Evolutionary conservation across 805 yeast species (phyloP).

Genomic region (Wickerhamomyces xylosicus): DNA sequence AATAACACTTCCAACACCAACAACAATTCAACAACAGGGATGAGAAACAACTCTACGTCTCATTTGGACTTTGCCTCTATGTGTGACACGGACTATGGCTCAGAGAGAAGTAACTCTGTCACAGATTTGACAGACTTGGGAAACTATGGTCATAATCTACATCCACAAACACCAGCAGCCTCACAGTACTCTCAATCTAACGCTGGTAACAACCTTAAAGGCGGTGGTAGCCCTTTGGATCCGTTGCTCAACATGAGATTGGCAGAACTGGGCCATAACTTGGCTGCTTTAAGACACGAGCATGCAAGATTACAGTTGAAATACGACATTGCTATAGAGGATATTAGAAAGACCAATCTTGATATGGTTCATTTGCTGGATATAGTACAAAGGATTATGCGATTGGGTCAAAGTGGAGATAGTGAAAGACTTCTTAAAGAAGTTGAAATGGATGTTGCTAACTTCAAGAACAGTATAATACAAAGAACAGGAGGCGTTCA

Average conservation of each 20-base stretch:
- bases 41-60: constrained; percentile 1
- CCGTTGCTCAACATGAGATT: constrained; percentile 17
- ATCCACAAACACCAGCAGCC: not conserved
- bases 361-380: constrained; percentile 47
- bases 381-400: constrained; percentile 24
- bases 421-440: not conserved
- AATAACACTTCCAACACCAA: constrained; percentile 2
- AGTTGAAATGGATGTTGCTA: not conserved
- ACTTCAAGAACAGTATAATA: not conserved
- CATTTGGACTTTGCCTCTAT: constrained; percentile 4
- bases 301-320: constrained; percentile 31
- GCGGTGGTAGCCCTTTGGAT: constrained; percentile 6
- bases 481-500: not conserved
- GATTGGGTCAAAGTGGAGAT: not conserved
- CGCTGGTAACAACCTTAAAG: constrained; percentile 1
- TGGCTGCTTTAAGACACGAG: constrained; percentile 30
- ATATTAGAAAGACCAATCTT: constrained; percentile 35
- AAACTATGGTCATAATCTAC: not conserved
- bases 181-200: not conserved
- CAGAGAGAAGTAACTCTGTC: constrained; percentile 13
- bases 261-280: constrained; percentile 29
- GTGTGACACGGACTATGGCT: constrained; percentile 10
- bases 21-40: not conserved
- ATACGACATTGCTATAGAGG: constrained; percentile 38
- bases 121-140: constrained; percentile 7